Base-by-base conservation (phyloP, 2,329 filamentous ascomycete genomes). In the Alternaria sp. region DNA sequence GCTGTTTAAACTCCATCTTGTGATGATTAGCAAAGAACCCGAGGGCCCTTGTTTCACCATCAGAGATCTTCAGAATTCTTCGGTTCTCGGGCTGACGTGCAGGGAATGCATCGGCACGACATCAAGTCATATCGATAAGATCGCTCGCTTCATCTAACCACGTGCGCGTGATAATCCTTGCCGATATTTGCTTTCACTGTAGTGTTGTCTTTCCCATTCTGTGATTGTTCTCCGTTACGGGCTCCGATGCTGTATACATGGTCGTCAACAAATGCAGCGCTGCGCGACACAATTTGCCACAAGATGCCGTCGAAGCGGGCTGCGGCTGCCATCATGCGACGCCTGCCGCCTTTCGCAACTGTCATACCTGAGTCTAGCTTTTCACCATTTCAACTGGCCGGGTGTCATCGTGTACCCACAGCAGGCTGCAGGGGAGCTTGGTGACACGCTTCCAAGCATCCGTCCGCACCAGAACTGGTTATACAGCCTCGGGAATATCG, bases 61-160 rank as follows among this genome's bases (percentile, higher is more conserved):
- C 58, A 49, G 56, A 58, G 46, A 44, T 30, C 47, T 51, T 57
- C 28, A 45, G 11, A 21, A 30, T 57, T 51, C 25, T 47, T 60
- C 49, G 59, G 25, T 19, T 51, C 30, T 28, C 49, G 49, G 49
- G 28, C 23, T 56, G 44, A 43, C 40, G 32, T 17, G 13, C 51
- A 23, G 17, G 44, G 45, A 49, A 36, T 17, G 23, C 52, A n/a
- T 62, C 46, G 52, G 55, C 40, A 36, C 44, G 32, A 47, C 8
- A 36, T 40, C 23, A 52, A 23, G n/a, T n/a, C 17, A 15, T 66
- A 65, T 68, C 67, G 59, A 68, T 63, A 67, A 67, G 53, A 17
- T 28, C 13, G 23, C 54, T 67, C 62, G 66, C 62, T 55, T 67
- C 44, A 44, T 44, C 51, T 50, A 49, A 49, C 66, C 65, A 68